Conservation (phyloP, 176 grass and related monocot species). For the Metroxylon sagu region DNA sequence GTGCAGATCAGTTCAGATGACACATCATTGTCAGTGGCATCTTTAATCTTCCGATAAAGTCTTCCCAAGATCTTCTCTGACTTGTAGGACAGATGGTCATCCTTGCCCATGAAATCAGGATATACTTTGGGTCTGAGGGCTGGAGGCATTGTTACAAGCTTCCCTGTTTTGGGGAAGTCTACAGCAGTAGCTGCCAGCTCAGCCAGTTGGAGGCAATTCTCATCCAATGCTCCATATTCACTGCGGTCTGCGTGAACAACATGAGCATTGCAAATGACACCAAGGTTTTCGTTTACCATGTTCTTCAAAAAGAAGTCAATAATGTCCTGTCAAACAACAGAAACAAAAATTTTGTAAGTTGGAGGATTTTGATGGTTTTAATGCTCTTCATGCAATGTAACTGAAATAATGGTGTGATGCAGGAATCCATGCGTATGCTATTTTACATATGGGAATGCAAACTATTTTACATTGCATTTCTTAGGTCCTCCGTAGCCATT, state of each 20-base stretch:
- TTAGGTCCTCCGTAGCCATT: too few relatives aligned
- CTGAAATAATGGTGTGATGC: too few relatives aligned
- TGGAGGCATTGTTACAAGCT: constrained; percentile 51
- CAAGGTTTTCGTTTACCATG: constrained; percentile 85
- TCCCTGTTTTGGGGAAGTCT: constrained; percentile 90
- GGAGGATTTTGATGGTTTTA: too few relatives aligned
- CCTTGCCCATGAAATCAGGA: constrained; percentile 90
- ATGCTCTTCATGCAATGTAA: too few relatives aligned
- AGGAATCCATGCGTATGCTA: too few relatives aligned
- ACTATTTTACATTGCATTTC: too few relatives aligned
- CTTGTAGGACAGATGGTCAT: constrained; percentile 57
- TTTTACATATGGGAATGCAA: too few relatives aligned
- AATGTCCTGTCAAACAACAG: constrained; percentile 47
- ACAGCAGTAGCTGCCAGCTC: constrained; percentile 81
- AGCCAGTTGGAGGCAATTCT: constrained; percentile 73
- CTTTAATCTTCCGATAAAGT: constrained; percentile 37
- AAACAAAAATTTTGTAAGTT: too few relatives aligned
- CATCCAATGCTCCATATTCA: constrained; percentile 78
- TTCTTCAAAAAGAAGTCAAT: constrained; percentile 93
- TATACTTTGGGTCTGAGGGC: constrained; percentile 70
- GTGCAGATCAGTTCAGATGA: constrained; percentile 30
- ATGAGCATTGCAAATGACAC: constrained; percentile 89
- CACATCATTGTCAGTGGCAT: constrained; percentile 18
- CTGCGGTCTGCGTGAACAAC: constrained; percentile 86
- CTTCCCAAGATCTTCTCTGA: constrained; percentile 63